A percentile compares a stretch with the other conserved stretches of the same genome.
phyloP scores from a whole-genome alignment of 129 eudicot species.

The Arctium minus region DNA sequence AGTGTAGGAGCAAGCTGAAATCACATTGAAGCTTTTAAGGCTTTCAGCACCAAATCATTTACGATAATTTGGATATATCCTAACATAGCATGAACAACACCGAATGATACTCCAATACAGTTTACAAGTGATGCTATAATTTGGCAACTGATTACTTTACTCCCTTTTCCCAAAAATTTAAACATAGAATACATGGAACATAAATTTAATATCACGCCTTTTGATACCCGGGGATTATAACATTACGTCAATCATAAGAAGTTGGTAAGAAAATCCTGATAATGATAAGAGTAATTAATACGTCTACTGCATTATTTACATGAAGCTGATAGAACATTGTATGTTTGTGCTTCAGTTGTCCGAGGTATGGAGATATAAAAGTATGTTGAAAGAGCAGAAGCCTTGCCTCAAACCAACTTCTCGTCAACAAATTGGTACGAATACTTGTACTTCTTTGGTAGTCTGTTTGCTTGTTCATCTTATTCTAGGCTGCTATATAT shows the following conservation, averaged over 20 bases:
- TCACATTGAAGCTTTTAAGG: not conserved
- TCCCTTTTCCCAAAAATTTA: not conserved
- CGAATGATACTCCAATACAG: not conserved
- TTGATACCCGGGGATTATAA: not conserved
- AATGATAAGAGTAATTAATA: not conserved
- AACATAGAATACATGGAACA: not conserved
- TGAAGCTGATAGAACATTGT: slow-evolving; percentile 10
- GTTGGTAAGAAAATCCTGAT: not conserved
- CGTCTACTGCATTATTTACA: slow-evolving; percentile 2
- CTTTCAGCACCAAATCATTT: not conserved
- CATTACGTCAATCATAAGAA: not conserved
- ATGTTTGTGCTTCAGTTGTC: slow-evolving; percentile 48
- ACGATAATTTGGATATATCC: not conserved
- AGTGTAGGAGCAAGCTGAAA: not conserved
- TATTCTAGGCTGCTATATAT: not conserved
- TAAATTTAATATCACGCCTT: not conserved
- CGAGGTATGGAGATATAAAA: slow-evolving; percentile 67
- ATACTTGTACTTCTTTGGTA: not conserved
- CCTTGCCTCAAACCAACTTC: slow-evolving; percentile 40
- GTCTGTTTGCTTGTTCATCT: not conserved
- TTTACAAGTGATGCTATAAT: not conserved
- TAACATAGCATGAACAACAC: not conserved
- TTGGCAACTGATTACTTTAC: not conserved
- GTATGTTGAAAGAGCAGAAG: slow-evolving; percentile 60
- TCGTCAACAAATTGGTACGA: slow-evolving; percentile 41